Percentiles rank a stretch among this genome's conserved stretches.
phyloP scores from a whole-genome alignment of 495 filamentous ascomycete genomes.

The Aspergillus cristatus region DNA sequence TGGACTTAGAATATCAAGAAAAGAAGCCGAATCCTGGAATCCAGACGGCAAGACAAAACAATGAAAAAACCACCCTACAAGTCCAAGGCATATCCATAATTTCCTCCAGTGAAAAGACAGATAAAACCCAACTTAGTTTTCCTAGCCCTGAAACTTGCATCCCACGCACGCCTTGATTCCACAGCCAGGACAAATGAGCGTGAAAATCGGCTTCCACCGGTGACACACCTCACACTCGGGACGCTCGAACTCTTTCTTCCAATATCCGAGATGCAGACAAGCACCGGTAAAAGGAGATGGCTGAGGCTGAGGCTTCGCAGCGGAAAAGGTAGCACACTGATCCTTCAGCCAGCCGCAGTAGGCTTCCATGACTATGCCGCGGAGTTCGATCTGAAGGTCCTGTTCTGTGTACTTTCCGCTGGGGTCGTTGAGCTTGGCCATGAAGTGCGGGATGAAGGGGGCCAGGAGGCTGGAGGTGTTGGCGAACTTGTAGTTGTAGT shows the following conservation, averaged over 20 bases:
- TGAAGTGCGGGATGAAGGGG: slow-evolving; percentile 18
- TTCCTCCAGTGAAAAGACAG: no score
- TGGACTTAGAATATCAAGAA: no score
- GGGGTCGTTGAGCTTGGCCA: slow-evolving; percentile 13
- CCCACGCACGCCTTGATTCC: slow-evolving; percentile 21
- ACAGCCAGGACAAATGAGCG: slow-evolving; percentile 24
- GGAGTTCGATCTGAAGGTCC: slow-evolving; percentile 18
- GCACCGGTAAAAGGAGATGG: neutral
- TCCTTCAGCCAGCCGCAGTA: slow-evolving; percentile 20
- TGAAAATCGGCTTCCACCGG: slow-evolving; percentile 23
- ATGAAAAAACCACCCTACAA: neutral
- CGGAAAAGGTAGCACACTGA: slow-evolving; percentile 8
- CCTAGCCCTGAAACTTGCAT: slow-evolving; percentile 20
- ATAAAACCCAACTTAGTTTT: neutral
- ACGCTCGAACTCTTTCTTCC: slow-evolving; percentile 16
- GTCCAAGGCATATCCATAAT: neutral
- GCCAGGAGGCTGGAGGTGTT: slow-evolving; percentile 1
- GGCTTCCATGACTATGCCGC: slow-evolving; percentile 21
- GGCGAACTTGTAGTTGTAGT: neutral
- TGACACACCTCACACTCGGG: slow-evolving; percentile 21
- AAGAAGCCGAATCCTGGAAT: no score
- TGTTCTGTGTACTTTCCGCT: slow-evolving; percentile 15
- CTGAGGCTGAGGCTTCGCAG: neutral
- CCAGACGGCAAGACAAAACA: no score
- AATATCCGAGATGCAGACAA: slow-evolving; percentile 25